Percentiles rank a stretch among this genome's conserved stretches.
These are phyloP conservation scores for Fusarium sp. DNA, from an alignment of 2,329 filamentous ascomycete species.

Conservation along the genomic window DNA sequence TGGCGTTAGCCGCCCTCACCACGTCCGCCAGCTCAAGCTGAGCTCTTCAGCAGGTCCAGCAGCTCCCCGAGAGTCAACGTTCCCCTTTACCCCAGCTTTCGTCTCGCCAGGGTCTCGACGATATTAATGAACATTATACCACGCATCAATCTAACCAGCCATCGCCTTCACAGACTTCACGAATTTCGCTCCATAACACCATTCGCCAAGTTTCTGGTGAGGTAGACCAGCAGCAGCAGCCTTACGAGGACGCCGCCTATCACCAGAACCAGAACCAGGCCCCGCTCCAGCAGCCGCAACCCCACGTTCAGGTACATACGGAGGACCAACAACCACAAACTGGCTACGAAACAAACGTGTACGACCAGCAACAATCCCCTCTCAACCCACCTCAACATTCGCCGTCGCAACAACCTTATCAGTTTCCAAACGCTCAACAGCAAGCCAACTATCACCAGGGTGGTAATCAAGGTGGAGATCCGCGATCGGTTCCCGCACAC, in stretches of 20 bases:
- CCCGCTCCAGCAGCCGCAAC: conserved; percentile 42
- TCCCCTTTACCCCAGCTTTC: conserved; percentile 58
- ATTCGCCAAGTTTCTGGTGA: conserved; percentile 64
- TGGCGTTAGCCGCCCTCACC: conserved; percentile 33
- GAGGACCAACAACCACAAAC: conserved; percentile 52
- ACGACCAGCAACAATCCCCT: conserved; percentile 52
- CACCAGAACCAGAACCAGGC: conserved; percentile 52
- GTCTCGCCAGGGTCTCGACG: conserved; percentile 60
- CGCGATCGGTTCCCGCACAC: conserved; percentile 53
- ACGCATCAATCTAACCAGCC: conserved; percentile 57
- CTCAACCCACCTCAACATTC: conserved; percentile 37
- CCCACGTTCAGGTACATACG: conserved; percentile 34
- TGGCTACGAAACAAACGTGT: conserved; percentile 52
- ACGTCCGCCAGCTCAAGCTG: conserved; percentile 33
- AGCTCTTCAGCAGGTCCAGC: conserved; percentile 44
- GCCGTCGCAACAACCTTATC: conserved; percentile 39
- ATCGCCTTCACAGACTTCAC: conserved; percentile 56
- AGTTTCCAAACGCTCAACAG: conserved; percentile 52
- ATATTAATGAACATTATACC: conserved; percentile 54
- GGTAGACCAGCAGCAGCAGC: conserved; percentile 57
- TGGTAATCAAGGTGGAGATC: conserved; percentile 51
- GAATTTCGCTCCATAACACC: conserved; percentile 53
- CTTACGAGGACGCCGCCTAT: conserved; percentile 61
- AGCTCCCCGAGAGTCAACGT: conserved; percentile 48
- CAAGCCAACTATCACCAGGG: conserved; percentile 46